Evolutionary conservation across 495 filamentous ascomycete species (phyloP), one percentile per base, ranked within the genome.

Genomic region (Antarctomyces pellizariae): DNA sequence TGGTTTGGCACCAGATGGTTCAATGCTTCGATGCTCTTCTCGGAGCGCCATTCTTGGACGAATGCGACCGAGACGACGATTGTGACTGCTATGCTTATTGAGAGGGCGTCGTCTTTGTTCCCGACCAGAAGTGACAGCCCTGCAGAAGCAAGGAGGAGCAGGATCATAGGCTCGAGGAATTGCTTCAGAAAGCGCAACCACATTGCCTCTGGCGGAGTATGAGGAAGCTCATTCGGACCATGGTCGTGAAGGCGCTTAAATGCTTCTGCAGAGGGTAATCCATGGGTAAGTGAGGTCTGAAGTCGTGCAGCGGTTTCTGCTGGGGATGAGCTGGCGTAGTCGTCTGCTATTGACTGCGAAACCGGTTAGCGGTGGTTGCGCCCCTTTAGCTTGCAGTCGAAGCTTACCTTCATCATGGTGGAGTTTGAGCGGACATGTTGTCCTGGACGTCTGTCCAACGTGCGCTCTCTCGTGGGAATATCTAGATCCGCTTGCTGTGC

Each of bases 31-130:
- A 99, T 64, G 2, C 83, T 92, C 50, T 95, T 90, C 45, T 99
- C 89, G 21, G 84, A 93, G 31, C 89, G 65, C 45, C 93, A 95
- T 48, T 99, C 86, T 44, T 99, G 86, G 30, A 95, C 64, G 41
- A 99, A 99, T 7, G 80, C 86, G 27, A 95, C 86, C 1, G 75
- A 75, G 19, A 95, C 82, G 10, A 99, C 86, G 42, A 99, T 95
- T 23, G 80, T 86, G 4, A 99, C 86, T 1, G 86, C 86, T 17
- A 90, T 63, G 1, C 84, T 57, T 39, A 99, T 99, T 48, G 83
- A 93, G 38, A 95, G 53, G 3, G 89, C 89, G 54, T 99, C 86
- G 37, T 93, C 83, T 50, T 71, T 67, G 43, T 99, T 95, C 15
- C 86, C 83, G 61, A 99, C 80, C 25, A 93, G 40, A 24, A 92